Evolutionary conservation across 2,329 filamentous ascomycete species (phyloP), one percentile per base, ranked within the genome.

Genomic region (Apiospora koreana): DNA sequence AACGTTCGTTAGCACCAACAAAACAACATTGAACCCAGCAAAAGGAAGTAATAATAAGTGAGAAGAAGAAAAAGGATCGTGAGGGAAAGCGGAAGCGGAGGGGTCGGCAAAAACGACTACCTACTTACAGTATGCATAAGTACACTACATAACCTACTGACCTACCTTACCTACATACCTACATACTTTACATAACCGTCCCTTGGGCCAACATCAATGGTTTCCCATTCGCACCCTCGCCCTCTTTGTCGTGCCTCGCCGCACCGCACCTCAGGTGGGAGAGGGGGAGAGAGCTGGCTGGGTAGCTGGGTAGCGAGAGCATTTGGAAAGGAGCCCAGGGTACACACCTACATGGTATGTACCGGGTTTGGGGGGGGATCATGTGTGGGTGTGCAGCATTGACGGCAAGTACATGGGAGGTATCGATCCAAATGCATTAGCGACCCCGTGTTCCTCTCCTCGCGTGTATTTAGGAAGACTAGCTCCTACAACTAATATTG

Each of bases 1-100:
- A 62, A 62, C 54, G 54, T 35, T 62, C 54, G 54, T 31, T 62
- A 62, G 31, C 54, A 62, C 54, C 54, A 62, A 62, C 54, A 38
- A 62, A 50, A 54, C 43, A 67, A 31, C 23, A 12, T 6, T n/a
- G 31, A 25, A n/a, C 23, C n/a, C 38, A n/a, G 42, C 25, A 66
- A 45, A n/a, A 35, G 6, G 14, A n/a, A 23, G 9, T 35, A 43
- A 43, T 7, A 12, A 18, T 28, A 45, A 28, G 2, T 21, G 14
- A 46, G 16, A 35, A 18, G 18, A 67, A 46, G 42, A 31, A 67
- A 67, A 46, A 35, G 42, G 65, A 46, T 21, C 65, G 21, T 31
- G 65, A 41, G 42, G 42, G 42, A 18, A 28, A 35, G 25, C 23
- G 42, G 25, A 46, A 31, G 65, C 25, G 54, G 54, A 62, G 54